Conservation (phyloP, 1,139 yeast species). For the Cylindricascospora bacillispora region DNA sequence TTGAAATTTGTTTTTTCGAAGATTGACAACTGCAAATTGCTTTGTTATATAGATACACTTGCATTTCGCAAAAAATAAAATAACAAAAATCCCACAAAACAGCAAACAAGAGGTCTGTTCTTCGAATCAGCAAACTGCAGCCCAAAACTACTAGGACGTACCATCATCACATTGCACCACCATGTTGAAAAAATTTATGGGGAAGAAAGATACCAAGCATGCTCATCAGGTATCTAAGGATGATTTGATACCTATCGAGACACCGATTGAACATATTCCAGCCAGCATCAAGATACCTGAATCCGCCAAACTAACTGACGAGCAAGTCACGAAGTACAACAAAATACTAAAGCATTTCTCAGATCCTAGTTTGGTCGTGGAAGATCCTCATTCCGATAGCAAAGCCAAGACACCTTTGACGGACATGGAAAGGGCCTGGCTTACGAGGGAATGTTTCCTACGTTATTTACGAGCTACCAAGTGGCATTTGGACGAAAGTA, state of each 20-base stretch:
- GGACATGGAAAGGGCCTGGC: slow-evolving; percentile 72
- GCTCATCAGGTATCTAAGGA: slow-evolving; percentile 8
- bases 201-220: slow-evolving; percentile 22
- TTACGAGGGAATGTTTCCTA: slow-evolving; percentile 76
- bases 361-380: slow-evolving; percentile 31
- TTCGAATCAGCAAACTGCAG: too few species aligned
- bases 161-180: too few species aligned
- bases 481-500: slow-evolving; percentile 66
- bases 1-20: too few species aligned
- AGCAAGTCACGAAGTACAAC: slow-evolving; percentile 44
- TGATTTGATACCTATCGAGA: slow-evolving; percentile 19
- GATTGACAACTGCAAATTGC: too few species aligned
- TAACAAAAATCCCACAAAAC: too few species aligned
- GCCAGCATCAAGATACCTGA: slow-evolving; percentile 38
- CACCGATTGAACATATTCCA: slow-evolving; percentile 46
- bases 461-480: slow-evolving; percentile 85
- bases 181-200: slow-evolving; percentile 16
- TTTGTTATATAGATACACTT: too few species aligned
- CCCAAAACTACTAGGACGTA: too few species aligned
- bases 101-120: too few species aligned
- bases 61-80: too few species aligned
- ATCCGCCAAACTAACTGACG: slow-evolving; percentile 32
- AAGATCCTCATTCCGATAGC: slow-evolving; percentile 28
- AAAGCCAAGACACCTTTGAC: slow-evolving; percentile 29
- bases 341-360: slow-evolving; percentile 48